Evolutionary conservation across 768 basidiomycete species (phyloP), one percentile per base, ranked within the genome.

Genomic region (Kwoniella sp.): DNA sequence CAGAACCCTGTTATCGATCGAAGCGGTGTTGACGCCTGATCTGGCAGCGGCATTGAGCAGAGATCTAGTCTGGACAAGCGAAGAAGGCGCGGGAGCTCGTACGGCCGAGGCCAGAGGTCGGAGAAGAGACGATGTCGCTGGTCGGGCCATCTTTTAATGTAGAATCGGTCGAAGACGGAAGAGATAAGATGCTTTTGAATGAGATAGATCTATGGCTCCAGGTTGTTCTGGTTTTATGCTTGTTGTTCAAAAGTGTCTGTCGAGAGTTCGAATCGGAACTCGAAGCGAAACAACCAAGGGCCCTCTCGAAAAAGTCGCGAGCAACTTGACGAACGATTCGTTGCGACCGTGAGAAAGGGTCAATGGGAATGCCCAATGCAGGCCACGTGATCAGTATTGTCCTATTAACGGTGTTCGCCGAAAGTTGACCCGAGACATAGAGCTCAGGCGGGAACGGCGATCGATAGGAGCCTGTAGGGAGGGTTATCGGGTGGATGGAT

Each of bases 1-100:
- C 11, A 77, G 48, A 13, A 77, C 65, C 41, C 72, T 68, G 3
- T 67, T 57, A 61, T 77, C 72, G 26, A 77, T 63, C 7, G 73
- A 69, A 17, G 58, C 45, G 1, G 70, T 72, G 53, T 72, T 70
- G 50, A 52, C 61, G 17, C 55, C 51, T 45, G 65, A 55, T 61
- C 34, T 23, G 28, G 23, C 22, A 45, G 58, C 58, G 55, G 59
- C 52, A n/a, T 61, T 61, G 23, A 61, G 34, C 5, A 61, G 30
- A 13, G 52, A 37, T 37, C 28, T 5, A 30, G 54, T 38, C 25
- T 37, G 48, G 54, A 58, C 1, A 0, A 9, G 37, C 45, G 26
- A 20, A 26, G 13, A 4, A 4, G n/a, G 28, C 28, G 47, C 12
- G 5, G 30, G 50, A 3, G 41, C 41, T 23, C 26, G 41, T 4